Percentiles rank a stretch among this genome's conserved stretches.
phyloP scores from a whole-genome alignment of 148 eudicot species.

The Vaccinium myrtillus region DNA sequence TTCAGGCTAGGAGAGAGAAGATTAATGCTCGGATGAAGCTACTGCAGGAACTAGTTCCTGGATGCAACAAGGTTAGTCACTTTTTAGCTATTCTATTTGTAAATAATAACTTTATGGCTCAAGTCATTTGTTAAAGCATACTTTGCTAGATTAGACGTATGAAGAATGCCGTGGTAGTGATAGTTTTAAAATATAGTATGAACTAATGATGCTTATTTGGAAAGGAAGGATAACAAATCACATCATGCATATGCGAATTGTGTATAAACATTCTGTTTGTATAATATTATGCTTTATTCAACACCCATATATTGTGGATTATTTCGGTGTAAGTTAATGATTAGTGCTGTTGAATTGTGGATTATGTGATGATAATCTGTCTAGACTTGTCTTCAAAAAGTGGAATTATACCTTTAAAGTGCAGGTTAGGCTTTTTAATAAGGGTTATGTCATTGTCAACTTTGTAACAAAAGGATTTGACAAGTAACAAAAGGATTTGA shows the following conservation, averaged over 20 bases:
- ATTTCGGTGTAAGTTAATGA: background rate
- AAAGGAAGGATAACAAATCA: background rate
- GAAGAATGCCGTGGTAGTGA: background rate
- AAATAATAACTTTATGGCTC: background rate
- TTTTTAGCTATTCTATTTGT: background rate
- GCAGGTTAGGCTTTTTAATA: conserved; percentile 5
- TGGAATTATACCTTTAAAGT: background rate
- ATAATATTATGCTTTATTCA: background rate
- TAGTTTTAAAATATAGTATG: background rate
- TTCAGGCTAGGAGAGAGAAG: conserved; percentile 96
- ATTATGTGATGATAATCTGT: conserved; percentile 13
- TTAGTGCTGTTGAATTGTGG: background rate
- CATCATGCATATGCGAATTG: background rate
- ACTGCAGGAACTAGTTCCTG: conserved; percentile 95
- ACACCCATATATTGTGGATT: background rate
- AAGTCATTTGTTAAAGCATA: too few relatives aligned
- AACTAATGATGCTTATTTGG: background rate
- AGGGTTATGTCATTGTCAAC: conserved; percentile 48
- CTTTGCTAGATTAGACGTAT: background rate
- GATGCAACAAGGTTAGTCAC: conserved; percentile 79
- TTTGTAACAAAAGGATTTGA: conserved; percentile 35
- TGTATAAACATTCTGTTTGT: background rate
- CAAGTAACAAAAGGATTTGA: conserved; percentile 35
- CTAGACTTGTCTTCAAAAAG: background rate
- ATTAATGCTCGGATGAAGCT: conserved; percentile 98